A percentile compares a stretch with the other conserved stretches of the same genome.
These are phyloP conservation scores for Rhynchospora breviuscula DNA, from an alignment of 176 grass and related monocot genomes.

Conservation along the genomic window DNA sequence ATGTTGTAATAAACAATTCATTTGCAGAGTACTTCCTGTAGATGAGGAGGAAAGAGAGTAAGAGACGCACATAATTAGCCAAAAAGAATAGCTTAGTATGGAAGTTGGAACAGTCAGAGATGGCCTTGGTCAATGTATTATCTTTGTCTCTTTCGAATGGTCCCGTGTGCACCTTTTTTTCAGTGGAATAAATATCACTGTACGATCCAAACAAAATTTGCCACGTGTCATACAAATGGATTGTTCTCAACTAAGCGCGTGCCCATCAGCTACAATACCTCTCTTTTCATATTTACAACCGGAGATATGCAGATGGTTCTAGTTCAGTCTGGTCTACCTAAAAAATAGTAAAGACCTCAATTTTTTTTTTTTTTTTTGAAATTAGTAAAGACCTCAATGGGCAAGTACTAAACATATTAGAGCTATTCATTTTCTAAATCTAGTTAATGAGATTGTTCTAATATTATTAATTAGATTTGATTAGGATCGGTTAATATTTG, in stretches of 20 bases:
- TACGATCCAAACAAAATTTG: conserved; percentile 4
- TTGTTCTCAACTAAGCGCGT: neutral
- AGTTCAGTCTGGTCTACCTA: too few relatives aligned
- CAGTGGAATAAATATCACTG: conserved; percentile 20
- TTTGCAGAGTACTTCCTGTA: neutral
- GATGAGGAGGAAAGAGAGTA: neutral
- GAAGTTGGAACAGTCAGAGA: neutral
- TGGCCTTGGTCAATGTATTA: conserved; percentile 11
- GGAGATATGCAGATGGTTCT: neutral
- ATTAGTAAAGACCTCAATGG: too few relatives aligned
- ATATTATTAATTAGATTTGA: too few relatives aligned
- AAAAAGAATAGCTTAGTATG: neutral
- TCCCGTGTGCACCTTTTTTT: conserved; percentile 10
- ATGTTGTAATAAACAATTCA: neutral
- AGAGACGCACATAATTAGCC: neutral
- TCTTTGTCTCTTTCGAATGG: conserved; percentile 23
- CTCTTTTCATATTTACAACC: neutral
- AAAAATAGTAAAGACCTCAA: too few relatives aligned
- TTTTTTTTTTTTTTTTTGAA: too few relatives aligned
- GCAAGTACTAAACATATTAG: too few relatives aligned
- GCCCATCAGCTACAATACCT: neutral
- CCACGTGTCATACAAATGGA: neutral
- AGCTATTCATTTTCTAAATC: too few relatives aligned
- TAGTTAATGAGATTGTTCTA: too few relatives aligned
- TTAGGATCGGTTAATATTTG: too few relatives aligned